Evolutionary conservation across 306 rosid genomes (phyloP).

Genomic region (Acacia confusa): DNA sequence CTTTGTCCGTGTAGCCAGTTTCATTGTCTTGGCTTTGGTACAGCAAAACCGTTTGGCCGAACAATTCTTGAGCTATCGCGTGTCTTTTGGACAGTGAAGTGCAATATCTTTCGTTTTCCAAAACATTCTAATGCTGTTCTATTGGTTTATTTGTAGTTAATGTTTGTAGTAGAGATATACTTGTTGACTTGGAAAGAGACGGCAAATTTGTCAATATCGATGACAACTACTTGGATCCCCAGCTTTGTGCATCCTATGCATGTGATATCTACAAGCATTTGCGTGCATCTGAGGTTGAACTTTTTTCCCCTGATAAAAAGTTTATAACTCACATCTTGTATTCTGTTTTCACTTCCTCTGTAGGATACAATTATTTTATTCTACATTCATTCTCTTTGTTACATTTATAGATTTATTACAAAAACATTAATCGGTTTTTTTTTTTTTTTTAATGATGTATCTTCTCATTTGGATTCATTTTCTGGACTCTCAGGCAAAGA

Average conservation of each 20-base stretch:
- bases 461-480: neutral
- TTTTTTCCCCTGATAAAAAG: neutral
- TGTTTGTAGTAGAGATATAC: conserved; percentile 64
- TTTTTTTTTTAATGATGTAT: neutral
- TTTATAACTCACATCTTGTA: neutral
- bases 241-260: conserved; percentile 83
- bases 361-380: neutral
- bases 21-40: neutral
- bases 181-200: conserved; percentile 57
- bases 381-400: neutral
- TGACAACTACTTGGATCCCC: conserved; percentile 69
- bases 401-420: neutral
- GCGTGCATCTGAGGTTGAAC: conserved; percentile 82
- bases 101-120: neutral
- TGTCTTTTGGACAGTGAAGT: neutral
- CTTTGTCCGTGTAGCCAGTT: neutral
- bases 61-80: neutral
- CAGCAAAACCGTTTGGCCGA: neutral
- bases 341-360: neutral
- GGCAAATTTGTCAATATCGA: conserved; percentile 62
- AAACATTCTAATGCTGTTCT: neutral
- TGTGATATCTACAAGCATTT: conserved; percentile 95
- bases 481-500: conserved; percentile 48
- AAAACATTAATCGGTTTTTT: neutral
- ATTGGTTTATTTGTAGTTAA: conserved; percentile 51